phyloP scores from a whole-genome alignment of 306 rosid genomes.

The Prinsepia uniflora region DNA sequence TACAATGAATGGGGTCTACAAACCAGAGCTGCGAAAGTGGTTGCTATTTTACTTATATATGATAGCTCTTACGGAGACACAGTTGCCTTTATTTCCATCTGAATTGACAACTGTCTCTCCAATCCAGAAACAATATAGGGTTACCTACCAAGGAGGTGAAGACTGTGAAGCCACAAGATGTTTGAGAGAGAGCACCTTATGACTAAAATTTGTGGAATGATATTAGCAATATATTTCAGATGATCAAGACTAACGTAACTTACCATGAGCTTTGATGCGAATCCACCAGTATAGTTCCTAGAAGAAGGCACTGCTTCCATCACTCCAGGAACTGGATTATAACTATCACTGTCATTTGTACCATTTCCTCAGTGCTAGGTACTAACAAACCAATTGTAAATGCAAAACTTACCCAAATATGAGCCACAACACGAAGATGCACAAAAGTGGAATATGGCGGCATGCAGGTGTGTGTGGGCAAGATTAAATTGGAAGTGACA shows the following conservation, averaged over 20 bases:
- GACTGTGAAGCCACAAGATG: background rate
- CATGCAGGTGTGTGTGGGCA: background rate
- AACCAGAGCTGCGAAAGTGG: too few species aligned
- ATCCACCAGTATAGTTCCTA: conserved; percentile 82
- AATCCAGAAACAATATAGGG: too few species aligned
- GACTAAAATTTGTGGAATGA: background rate
- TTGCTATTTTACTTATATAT: too few species aligned
- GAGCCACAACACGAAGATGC: background rate
- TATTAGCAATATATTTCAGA: background rate
- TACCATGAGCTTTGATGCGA: conserved; percentile 91
- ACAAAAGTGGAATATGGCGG: background rate
- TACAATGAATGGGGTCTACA: too few species aligned
- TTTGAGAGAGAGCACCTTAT: background rate
- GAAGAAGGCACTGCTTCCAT: conserved; percentile 93
- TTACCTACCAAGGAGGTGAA: too few species aligned
- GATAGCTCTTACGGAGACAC: too few species aligned
- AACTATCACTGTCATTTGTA: conserved; percentile 61
- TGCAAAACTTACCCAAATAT: background rate
- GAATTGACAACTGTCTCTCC: too few species aligned
- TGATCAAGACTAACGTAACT: conserved; percentile 18
- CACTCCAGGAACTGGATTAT: conserved; percentile 95
- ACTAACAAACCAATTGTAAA: background rate
- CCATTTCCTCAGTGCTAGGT: background rate
- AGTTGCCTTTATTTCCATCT: too few species aligned
- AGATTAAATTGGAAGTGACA: background rate